A percentile compares a stretch with the other conserved stretches of the same genome.
Conservation (phyloP, 2,329 filamentous ascomycete genomes). For the Aspergillus ochraceoroseus region DNA sequence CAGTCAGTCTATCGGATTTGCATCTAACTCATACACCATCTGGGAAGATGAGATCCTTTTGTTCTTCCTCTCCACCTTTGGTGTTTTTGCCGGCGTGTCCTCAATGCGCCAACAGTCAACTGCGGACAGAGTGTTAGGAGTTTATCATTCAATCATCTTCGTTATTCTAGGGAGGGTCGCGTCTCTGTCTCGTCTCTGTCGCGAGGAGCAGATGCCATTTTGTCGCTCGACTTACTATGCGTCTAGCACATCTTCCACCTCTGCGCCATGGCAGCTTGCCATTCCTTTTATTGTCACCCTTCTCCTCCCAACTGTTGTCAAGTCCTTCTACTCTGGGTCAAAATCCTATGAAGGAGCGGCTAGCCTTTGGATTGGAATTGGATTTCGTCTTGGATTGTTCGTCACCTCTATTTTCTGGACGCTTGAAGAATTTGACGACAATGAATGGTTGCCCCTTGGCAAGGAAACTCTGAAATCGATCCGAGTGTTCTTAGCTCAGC, state of each 20-base stretch:
- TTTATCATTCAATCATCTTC: conserved; percentile 82
- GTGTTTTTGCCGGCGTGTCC: conserved; percentile 65
- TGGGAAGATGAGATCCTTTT: conserved; percentile 96
- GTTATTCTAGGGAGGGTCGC: conserved; percentile 71
- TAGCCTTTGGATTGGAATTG: conserved; percentile 74
- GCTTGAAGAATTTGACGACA: conserved; percentile 76
- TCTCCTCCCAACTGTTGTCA: conserved; percentile 71
- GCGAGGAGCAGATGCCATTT: conserved; percentile 97
- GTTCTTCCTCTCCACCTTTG: conserved; percentile 87
- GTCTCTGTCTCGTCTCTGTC: conserved; percentile 85
- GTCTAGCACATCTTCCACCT: conserved; percentile 85
- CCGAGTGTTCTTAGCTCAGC: conserved; percentile 73
- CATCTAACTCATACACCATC: conserved; percentile 96
- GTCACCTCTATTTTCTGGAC: conserved; percentile 80
- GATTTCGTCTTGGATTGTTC: conserved; percentile 69
- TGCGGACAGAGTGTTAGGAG: conserved; percentile 66
- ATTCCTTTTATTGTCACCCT: conserved; percentile 73
- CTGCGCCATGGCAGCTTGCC: conserved; percentile 78
- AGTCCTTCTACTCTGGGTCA: conserved; percentile 74
- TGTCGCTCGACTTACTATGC: conserved; percentile 95
- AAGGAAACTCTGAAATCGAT: conserved; percentile 63
- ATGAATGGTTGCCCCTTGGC: conserved; percentile 69
- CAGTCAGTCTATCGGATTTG: conserved; percentile 89
- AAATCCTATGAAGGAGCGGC: conserved; percentile 84
- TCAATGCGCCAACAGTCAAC: conserved; percentile 67